phyloP scores from a whole-genome alignment of 768 basidiomycete species.

The Pisolithus tinctorius region DNA sequence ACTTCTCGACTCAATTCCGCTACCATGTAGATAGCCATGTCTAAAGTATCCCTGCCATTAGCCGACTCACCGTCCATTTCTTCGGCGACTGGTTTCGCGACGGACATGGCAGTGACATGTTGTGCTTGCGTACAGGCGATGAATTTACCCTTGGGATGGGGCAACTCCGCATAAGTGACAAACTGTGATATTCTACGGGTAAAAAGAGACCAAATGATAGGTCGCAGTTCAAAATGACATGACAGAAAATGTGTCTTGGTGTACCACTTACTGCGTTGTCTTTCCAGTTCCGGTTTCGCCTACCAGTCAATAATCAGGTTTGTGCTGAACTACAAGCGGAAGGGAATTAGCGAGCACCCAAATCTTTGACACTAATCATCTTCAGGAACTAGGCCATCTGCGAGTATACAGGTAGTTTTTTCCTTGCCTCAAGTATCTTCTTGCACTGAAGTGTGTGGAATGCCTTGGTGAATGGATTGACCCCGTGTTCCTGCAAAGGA shows the following conservation, averaged over 20 bases:
- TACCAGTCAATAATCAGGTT: slow-evolving; percentile 84
- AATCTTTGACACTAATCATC: slow-evolving; percentile 51
- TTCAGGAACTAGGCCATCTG: slow-evolving; percentile 92
- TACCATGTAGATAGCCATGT: slow-evolving; percentile 21
- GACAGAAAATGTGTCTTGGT: slow-evolving; percentile 13
- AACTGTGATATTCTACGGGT: slow-evolving; percentile 86
- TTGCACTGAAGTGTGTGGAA: slow-evolving; percentile 75
- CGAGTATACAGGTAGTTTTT: slow-evolving; percentile 83
- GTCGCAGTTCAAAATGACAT: slow-evolving; percentile 14
- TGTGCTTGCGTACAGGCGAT: slow-evolving; percentile 97
- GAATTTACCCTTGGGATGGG: slow-evolving; percentile 82
- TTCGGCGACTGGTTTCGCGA: slow-evolving; percentile 96
- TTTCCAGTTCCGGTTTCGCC: slow-evolving; percentile 96
- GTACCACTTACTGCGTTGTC: slow-evolving; percentile 76
- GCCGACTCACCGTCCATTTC: slow-evolving; percentile 89
- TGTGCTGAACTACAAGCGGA: slow-evolving; percentile 16
- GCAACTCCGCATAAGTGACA: slow-evolving; percentile 88
- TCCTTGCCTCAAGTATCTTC: slow-evolving; percentile 79
- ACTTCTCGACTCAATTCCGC: slow-evolving; percentile 92
- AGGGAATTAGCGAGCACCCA: not conserved
- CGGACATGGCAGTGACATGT: slow-evolving; percentile 95
- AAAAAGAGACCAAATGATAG: slow-evolving; percentile 25
- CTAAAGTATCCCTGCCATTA: not conserved
- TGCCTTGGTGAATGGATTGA: slow-evolving; percentile 84
- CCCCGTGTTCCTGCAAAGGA: slow-evolving; percentile 53